Conservation (phyloP, 768 basidiomycete genomes). For the Hirschioporus abietinus region DNA sequence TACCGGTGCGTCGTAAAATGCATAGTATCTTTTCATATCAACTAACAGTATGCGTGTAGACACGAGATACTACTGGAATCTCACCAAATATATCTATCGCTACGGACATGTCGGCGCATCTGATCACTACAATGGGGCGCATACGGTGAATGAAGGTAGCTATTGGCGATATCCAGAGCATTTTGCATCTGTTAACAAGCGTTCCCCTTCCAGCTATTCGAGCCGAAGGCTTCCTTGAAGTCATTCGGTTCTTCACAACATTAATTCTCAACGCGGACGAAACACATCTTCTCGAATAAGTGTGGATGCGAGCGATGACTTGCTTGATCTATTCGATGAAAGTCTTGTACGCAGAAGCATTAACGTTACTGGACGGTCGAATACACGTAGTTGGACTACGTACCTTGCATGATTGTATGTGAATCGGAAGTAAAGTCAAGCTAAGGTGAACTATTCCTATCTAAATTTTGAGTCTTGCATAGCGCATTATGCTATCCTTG, state of each 20-base stretch:
- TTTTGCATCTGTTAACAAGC: background rate
- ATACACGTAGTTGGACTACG: too few species aligned
- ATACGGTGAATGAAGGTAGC: constrained; percentile 26
- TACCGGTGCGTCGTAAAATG: constrained; percentile 23
- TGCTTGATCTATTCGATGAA: too few species aligned
- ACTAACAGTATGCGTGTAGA: constrained; percentile 24
- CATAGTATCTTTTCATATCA: background rate
- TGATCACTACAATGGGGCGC: constrained; percentile 29
- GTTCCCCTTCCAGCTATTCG: constrained; percentile 19
- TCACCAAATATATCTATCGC: constrained; percentile 62
- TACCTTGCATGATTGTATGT: too few species aligned
- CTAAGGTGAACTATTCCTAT: background rate
- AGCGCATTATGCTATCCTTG: too few species aligned
- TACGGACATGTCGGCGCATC: constrained; percentile 36
- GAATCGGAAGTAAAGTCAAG: background rate
- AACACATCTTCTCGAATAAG: constrained; percentile 14
- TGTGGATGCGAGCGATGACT: background rate
- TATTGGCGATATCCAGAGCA: constrained; percentile 10
- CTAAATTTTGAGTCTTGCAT: too few species aligned
- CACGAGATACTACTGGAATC: constrained; percentile 53
- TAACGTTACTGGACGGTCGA: too few species aligned
- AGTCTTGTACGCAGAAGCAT: too few species aligned
- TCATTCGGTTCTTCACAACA: constrained; percentile 27
- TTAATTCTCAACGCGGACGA: constrained; percentile 29
- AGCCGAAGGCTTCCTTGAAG: constrained; percentile 24